Conservation (phyloP, 176 grass and related monocot genomes). For the Microstegium vimineum region DNA sequence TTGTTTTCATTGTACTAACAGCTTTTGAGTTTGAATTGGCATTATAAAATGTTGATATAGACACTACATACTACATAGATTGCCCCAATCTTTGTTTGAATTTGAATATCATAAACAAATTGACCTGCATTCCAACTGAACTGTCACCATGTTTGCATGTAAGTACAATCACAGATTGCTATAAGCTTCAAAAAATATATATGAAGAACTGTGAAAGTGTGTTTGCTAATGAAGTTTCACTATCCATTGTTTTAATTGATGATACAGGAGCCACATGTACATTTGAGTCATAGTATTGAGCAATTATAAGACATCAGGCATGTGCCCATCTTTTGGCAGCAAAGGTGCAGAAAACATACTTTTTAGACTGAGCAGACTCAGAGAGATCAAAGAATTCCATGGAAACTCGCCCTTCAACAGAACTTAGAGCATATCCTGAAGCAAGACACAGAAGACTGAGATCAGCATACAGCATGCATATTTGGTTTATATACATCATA, state of each 20-base stretch:
- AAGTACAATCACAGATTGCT: background rate
- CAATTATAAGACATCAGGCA: background rate
- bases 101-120: background rate
- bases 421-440: constrained; percentile 95
- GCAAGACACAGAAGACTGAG: constrained; percentile 21
- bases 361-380: constrained; percentile 83
- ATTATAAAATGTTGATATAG: too few species aligned
- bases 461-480: background rate
- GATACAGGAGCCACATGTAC: background rate
- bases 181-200: background rate
- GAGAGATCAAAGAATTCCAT: constrained; percentile 99
- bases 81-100: background rate
- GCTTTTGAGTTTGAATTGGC: too few species aligned
- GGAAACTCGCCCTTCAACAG: constrained; percentile 88
- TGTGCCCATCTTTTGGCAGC: background rate
- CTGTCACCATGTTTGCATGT: background rate
- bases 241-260: background rate
- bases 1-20: too few species aligned
- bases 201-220: background rate
- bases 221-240: background rate
- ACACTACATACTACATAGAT: too few species aligned
- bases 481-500: background rate
- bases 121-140: background rate
- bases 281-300: constrained; percentile 4
- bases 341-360: constrained; percentile 52